phyloP scores from a whole-genome alignment of 2,329 filamentous ascomycete species.

The Fusarium oxysporum region DNA sequence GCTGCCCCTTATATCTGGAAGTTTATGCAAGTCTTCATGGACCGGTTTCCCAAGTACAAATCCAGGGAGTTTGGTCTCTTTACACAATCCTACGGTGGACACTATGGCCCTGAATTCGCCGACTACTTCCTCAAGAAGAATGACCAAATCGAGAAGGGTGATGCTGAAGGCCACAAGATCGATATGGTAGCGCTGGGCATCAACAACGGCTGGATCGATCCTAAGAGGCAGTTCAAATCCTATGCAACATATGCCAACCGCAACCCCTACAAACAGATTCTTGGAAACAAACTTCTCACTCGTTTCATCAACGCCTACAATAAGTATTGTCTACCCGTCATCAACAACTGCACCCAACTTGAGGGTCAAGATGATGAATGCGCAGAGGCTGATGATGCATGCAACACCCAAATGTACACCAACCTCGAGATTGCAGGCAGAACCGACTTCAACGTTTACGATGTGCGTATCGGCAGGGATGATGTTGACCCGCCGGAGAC shows the following conservation, averaged over 20 bases:
- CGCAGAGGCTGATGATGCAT: conserved; percentile 40
- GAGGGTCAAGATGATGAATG: conserved; percentile 46
- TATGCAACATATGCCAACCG: conserved; percentile 50
- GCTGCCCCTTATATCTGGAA: conserved; percentile 60
- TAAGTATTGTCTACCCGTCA: conserved; percentile 37
- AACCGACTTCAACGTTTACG: conserved; percentile 59
- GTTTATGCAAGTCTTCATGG: conserved; percentile 70
- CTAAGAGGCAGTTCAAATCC: conserved; percentile 49
- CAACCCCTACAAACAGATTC: conserved; percentile 50
- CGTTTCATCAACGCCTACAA: conserved; percentile 48
- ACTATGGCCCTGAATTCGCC: conserved; percentile 68
- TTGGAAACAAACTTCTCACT: conserved; percentile 32
- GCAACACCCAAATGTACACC: conserved; percentile 45
- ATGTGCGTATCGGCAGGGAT: conserved; percentile 53
- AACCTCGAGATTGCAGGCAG: conserved; percentile 42
- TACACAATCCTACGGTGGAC: conserved; percentile 67
- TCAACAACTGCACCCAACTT: conserved; percentile 40
- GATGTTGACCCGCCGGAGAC: conserved; percentile 42
- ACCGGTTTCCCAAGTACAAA: conserved; percentile 72
- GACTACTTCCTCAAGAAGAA: conserved; percentile 69
- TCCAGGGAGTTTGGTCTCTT: conserved; percentile 67
- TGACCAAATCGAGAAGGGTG: conserved; percentile 58
- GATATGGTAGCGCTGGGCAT: conserved; percentile 66
- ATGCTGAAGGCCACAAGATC: conserved; percentile 54
- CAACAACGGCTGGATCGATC: conserved; percentile 68